Percentiles rank a stretch among this genome's conserved stretches.
These are phyloP conservation scores for Zygnema circumcarinatum DNA, from an alignment of 139 green algal genomes.

Conservation along the genomic window DNA sequence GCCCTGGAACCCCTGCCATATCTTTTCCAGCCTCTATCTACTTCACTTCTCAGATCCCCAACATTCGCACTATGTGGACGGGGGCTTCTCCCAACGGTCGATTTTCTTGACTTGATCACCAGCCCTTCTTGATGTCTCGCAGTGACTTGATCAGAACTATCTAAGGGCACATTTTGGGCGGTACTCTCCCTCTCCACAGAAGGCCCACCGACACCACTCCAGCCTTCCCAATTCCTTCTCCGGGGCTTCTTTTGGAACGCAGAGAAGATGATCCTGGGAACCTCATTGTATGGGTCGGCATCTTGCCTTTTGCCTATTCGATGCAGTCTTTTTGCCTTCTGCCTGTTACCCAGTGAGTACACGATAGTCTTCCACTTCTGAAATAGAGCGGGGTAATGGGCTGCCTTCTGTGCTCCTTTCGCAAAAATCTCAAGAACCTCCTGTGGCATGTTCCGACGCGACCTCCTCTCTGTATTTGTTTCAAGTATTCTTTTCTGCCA, in stretches of 20 bases:
- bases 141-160: background rate
- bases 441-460: background rate
- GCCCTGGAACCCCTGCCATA: too few species aligned
- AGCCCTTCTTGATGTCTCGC: too few species aligned
- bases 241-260: background rate
- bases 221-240: background rate
- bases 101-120: too few species aligned
- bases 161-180: background rate
- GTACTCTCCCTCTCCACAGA: background rate
- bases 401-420: background rate
- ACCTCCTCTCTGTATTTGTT: background rate
- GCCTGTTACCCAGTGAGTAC: background rate
- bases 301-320: background rate
- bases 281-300: constrained; percentile 7
- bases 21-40: too few species aligned
- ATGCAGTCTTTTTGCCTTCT: background rate
- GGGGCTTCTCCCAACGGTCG: too few species aligned
- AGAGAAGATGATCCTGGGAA: background rate
- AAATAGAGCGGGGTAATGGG: constrained; percentile 2
- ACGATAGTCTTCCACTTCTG: background rate
- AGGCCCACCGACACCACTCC: background rate
- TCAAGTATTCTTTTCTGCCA: background rate
- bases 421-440: background rate
- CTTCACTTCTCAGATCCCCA: too few species aligned
- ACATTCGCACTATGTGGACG: too few species aligned